Base-by-base conservation (phyloP, 2,329 filamentous ascomycete genomes). In the Aspergillus ustus region DNA sequence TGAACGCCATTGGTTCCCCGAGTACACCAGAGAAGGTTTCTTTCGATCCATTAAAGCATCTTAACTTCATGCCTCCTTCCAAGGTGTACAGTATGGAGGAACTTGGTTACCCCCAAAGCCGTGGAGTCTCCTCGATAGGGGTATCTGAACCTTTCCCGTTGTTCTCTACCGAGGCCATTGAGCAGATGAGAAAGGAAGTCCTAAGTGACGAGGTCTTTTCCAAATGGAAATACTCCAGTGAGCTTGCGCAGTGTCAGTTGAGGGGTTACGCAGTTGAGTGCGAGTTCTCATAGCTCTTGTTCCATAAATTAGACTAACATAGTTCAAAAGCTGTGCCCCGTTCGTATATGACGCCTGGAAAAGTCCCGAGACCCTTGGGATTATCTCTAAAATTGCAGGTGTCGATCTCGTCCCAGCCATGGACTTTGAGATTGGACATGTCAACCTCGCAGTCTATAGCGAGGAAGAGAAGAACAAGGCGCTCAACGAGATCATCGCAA, bases 61-160 rank as follows among this genome's bases (percentile, higher is more conserved):
- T 90, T 19, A 74, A 75, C 25, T 87, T 82, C 72, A 77, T 81
- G 56, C 71, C 81, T 15, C 81, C 83, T 11, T 77, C 81, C 15
- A 81, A 83, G 63, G 76, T 85, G 49, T 75, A 85, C 67, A 84
- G 80, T 19, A 90, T 90, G 87, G 80, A 83, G 67, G 87, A 89
- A 34, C 78, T 89, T 55, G 86, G 84, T 2, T 84, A 85, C 45
- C 70, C 80, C 2, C 80, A 85, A 40, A 80, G 81, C 59, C 80
- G 77, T 53, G 88, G 87, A 4, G 81, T 90, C 28, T 90, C 88
- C 1, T 82, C 82, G 1, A 79, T 87, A 52, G 88, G 87, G 13
- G 87, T 89, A 55, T 88, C 87, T 0, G 84, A 89, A 61, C 87
- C 87, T 0, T 90, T 90, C 72, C 80, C 80, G 3, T 80, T 90